phyloP scores from a whole-genome alignment of 192 early-diverging fungal genomes.

The Mortierella claussenii region DNA sequence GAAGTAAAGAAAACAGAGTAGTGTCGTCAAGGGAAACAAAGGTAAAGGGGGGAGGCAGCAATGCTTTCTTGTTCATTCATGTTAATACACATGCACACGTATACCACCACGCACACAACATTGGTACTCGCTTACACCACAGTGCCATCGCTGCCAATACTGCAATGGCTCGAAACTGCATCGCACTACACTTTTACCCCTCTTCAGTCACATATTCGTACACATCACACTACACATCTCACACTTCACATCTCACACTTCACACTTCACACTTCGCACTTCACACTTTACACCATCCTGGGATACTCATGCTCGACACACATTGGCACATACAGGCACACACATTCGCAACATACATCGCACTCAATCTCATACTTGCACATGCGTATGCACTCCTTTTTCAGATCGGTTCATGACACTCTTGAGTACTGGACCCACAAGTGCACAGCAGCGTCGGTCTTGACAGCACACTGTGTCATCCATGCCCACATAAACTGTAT shows the following conservation, averaged over 20 bases:
- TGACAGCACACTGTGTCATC: too few species aligned
- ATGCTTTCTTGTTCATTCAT: not conserved
- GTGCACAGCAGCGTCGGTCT: too few species aligned
- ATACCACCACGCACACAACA: slow-evolving; percentile 10
- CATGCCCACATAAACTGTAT: too few species aligned
- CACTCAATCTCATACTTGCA: too few species aligned
- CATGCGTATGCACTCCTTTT: too few species aligned
- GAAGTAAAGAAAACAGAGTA: slow-evolving; percentile 2
- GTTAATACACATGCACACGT: slow-evolving; percentile 9
- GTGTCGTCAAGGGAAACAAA: not conserved
- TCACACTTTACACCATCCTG: too few species aligned
- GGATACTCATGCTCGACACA: too few species aligned
- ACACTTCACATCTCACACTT: not conserved
- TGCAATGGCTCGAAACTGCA: too few species aligned
- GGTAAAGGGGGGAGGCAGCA: not conserved
- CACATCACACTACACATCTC: not conserved
- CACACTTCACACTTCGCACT: too few species aligned
- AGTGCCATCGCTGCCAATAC: too few species aligned
- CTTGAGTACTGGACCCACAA: too few species aligned
- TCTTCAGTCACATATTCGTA: not conserved
- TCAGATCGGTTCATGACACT: too few species aligned
- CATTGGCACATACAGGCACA: not conserved
- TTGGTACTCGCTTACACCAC: slow-evolving; percentile 5
- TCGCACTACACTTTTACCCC: not conserved
- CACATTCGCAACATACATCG: not conserved